Base-by-base conservation (phyloP, 495 filamentous ascomycete species). In the Cercophora samala region DNA sequence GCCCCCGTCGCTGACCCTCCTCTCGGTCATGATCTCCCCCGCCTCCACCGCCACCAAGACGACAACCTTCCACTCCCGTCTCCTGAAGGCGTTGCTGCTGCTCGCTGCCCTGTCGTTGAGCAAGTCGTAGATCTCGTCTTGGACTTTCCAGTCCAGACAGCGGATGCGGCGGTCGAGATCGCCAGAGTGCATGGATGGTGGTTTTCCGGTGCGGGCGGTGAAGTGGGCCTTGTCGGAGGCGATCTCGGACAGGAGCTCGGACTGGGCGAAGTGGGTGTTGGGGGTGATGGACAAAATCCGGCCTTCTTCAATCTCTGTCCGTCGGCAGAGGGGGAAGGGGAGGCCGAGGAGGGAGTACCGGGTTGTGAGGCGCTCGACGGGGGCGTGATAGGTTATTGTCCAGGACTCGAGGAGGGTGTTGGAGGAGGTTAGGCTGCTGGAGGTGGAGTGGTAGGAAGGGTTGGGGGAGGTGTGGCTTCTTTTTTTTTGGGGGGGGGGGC, bases 61-160 rank as follows among this genome's bases (percentile, higher is more conserved):
- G 5, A 69, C 70, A 1, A 72, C 66, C 53, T 56, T 58, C 70
- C 70, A 72, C 19, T 72, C 70, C 18, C 70, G 15, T 46, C 69
- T 19, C 42, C 60, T 53, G 22, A 64, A 67, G 19, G 67, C 67
- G 17, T 62, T 72, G 60, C 69, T 72, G 24, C 66, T 72, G 66
- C 69, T 72, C 64, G 65, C 54, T 46, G 63, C 46, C 5, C 67
- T 64, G 56, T 72, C 70, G 19, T 66, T 65, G 29, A 72, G 26
- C 58, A 72, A 59, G 51, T 72, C 70, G 17, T 67, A 67, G 4
- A 72, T 64, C 65, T 72, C 70, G 25, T 72, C 70, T 59, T 72
- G 70, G 18, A 72, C 67, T 23, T 58, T 64, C 70, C 70, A 72
- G 32, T 72, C 70, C 23, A 72, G 65, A 51, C 23, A 52, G 15